Percentiles rank a stretch among this genome's conserved stretches.
Evolutionary conservation across 768 basidiomycete species (phyloP).

Genomic region (Zangia roseola): DNA sequence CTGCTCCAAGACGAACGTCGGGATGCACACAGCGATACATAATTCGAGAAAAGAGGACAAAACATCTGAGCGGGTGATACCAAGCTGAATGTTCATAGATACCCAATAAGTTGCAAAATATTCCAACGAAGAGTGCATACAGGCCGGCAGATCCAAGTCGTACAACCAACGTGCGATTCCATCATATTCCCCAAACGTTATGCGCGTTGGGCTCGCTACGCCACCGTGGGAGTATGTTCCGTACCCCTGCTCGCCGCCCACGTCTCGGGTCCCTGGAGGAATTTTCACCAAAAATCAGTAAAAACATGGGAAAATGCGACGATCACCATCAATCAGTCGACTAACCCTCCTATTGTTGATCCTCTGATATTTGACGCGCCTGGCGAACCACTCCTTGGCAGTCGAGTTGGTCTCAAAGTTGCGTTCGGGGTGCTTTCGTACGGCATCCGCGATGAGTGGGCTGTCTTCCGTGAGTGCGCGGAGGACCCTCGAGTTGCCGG

Average conservation of each 20-base stretch:
- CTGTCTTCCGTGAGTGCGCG: constrained; percentile 54
- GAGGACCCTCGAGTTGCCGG: constrained; percentile 51
- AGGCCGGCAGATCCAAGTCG: too few species aligned
- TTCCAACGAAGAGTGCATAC: too few species aligned
- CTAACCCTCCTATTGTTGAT: constrained; percentile 42
- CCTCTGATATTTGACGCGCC: constrained; percentile 40
- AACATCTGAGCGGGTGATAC: too few species aligned
- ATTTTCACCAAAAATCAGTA: neutral
- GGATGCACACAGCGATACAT: too few species aligned
- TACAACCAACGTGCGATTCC: too few species aligned
- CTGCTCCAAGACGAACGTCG: too few species aligned
- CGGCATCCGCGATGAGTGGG: constrained; percentile 45
- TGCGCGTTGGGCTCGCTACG: neutral
- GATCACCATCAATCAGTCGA: neutral
- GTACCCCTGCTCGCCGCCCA: constrained; percentile 32
- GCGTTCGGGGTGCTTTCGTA: constrained; percentile 36
- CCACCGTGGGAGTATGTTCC: constrained; percentile 25
- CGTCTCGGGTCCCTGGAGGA: constrained; percentile 29
- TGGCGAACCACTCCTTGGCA: constrained; percentile 40
- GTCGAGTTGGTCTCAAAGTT: constrained; percentile 37
- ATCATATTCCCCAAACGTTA: too few species aligned
- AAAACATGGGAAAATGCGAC: too few species aligned
- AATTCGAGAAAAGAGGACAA: too few species aligned
- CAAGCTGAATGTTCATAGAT: too few species aligned
- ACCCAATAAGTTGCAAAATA: too few species aligned